Percentiles rank a stretch among this genome's conserved stretches.
Conservation (phyloP, 2,329 filamentous ascomycete genomes). For the Aspergillus jensenii region DNA sequence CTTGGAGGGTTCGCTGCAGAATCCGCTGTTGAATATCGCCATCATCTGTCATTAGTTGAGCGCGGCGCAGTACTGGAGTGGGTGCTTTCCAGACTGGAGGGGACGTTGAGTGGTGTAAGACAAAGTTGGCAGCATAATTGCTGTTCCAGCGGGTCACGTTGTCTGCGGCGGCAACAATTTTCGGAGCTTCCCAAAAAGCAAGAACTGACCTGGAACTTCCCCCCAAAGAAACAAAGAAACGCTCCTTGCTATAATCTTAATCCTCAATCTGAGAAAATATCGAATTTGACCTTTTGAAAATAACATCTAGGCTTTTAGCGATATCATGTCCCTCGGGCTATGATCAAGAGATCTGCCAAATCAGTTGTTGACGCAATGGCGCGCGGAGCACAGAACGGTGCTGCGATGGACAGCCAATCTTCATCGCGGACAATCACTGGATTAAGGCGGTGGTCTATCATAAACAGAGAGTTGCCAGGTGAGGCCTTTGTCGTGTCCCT, state of each 20-base stretch:
- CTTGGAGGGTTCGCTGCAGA: slow-evolving; percentile 45
- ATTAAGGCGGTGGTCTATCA: slow-evolving; percentile 80
- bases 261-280: not conserved
- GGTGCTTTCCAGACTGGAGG: not conserved
- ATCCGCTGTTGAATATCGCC: slow-evolving; percentile 44
- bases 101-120: not conserved
- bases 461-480: slow-evolving; percentile 71
- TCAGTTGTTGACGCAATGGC: slow-evolving; percentile 33
- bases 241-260: not conserved
- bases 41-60: slow-evolving; percentile 38
- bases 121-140: not conserved
- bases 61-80: not conserved
- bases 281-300: not conserved
- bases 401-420: slow-evolving; percentile 21
- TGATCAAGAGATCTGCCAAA: slow-evolving; percentile 32
- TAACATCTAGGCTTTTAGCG: not conserved
- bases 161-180: slow-evolving; percentile 11
- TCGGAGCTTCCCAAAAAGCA: slow-evolving; percentile 10
- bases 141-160: slow-evolving; percentile 19
- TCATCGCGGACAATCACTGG: slow-evolving; percentile 64
- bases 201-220: not conserved
- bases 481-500: slow-evolving; percentile 22
- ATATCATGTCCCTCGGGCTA: slow-evolving; percentile 22
- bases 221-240: not conserved
- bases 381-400: slow-evolving; percentile 27